phyloP scores from a whole-genome alignment of 2,329 filamentous ascomycete species.

The Fusarium kyushuense region DNA sequence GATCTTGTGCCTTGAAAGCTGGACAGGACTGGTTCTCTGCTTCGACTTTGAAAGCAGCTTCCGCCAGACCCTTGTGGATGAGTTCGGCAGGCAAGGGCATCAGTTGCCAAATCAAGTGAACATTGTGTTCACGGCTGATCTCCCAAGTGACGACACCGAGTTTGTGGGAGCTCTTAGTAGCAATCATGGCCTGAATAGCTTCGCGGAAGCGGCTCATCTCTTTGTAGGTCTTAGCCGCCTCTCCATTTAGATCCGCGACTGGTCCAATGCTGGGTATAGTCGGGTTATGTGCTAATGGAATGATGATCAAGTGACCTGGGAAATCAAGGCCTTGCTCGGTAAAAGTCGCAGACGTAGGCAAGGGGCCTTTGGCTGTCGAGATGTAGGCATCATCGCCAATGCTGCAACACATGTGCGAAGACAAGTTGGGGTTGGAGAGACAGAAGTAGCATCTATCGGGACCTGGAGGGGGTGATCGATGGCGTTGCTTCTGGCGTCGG shows the following conservation, averaged over 20 bases:
- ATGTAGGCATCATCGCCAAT: conserved; percentile 90
- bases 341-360: conserved; percentile 79
- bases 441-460: conserved; percentile 95
- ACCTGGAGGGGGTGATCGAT: conserved; percentile 69
- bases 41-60: conserved; percentile 89
- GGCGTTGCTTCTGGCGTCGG: conserved; percentile 61
- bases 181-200: conserved; percentile 83
- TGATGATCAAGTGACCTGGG: conserved; percentile 89
- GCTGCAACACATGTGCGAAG: conserved; percentile 88
- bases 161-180: conserved; percentile 63
- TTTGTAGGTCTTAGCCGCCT: conserved; percentile 70
- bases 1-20: conserved; percentile 61
- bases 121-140: conserved; percentile 82
- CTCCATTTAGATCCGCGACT: conserved; percentile 61
- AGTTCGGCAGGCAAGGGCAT: conserved; percentile 78
- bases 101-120: conserved; percentile 96
- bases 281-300: conserved; percentile 84
- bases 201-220: conserved; percentile 89
- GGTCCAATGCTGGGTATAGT: conserved; percentile 77
- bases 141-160: conserved; percentile 93
- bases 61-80: conserved; percentile 79
- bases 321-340: conserved; percentile 73
- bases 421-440: conserved; percentile 85
- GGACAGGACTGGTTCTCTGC: conserved; percentile 78
- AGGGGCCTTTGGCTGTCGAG: conserved; percentile 90